Evolutionary conservation across 2,329 filamentous ascomycete genomes (phyloP).

Genomic region (Plenodomus lindquistii): DNA sequence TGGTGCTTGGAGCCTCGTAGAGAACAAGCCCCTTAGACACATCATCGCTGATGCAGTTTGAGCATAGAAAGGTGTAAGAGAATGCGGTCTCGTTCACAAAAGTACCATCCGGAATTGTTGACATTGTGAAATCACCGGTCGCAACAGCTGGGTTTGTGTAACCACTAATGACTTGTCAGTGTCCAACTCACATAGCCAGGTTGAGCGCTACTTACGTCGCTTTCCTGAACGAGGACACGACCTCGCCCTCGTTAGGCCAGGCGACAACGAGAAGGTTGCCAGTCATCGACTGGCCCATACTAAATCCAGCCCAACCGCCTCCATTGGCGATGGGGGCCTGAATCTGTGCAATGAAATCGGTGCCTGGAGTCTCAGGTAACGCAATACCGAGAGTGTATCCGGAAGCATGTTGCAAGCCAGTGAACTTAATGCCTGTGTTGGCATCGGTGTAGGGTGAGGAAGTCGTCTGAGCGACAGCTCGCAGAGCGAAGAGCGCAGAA

Average conservation of each 20-base stretch:
- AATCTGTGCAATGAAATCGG: slow-evolving; percentile 61
- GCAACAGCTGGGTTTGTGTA: slow-evolving; percentile 55
- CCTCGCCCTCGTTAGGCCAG: slow-evolving; percentile 56
- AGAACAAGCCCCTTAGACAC: slow-evolving; percentile 23
- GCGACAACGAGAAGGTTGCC: slow-evolving; percentile 56
- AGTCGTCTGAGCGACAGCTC: slow-evolving; percentile 29
- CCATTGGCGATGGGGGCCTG: slow-evolving; percentile 49
- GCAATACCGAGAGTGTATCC: slow-evolving; percentile 57
- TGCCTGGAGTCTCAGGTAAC: slow-evolving; percentile 52
- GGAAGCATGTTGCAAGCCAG: slow-evolving; percentile 36
- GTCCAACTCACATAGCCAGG: too few species aligned
- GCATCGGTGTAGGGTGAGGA: slow-evolving; percentile 34
- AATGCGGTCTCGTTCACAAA: slow-evolving; percentile 59
- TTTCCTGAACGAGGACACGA: slow-evolving; percentile 53
- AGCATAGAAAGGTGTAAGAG: slow-evolving; percentile 61
- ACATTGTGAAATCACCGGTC: slow-evolving; percentile 47
- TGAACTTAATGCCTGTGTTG: slow-evolving; percentile 41
- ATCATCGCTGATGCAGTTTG: slow-evolving; percentile 38
- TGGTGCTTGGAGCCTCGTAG: slow-evolving; percentile 24
- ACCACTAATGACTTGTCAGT: slow-evolving; percentile 19
- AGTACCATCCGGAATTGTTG: slow-evolving; percentile 56
- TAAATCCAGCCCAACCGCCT: slow-evolving; percentile 57
- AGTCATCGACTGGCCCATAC: slow-evolving; percentile 55
- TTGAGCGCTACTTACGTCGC: slow-evolving; percentile 23
- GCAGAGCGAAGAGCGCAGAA: slow-evolving; percentile 29